phyloP scores from a whole-genome alignment of 371 early-diverging fungal species.

The Choanephora cucurbitarum region DNA sequence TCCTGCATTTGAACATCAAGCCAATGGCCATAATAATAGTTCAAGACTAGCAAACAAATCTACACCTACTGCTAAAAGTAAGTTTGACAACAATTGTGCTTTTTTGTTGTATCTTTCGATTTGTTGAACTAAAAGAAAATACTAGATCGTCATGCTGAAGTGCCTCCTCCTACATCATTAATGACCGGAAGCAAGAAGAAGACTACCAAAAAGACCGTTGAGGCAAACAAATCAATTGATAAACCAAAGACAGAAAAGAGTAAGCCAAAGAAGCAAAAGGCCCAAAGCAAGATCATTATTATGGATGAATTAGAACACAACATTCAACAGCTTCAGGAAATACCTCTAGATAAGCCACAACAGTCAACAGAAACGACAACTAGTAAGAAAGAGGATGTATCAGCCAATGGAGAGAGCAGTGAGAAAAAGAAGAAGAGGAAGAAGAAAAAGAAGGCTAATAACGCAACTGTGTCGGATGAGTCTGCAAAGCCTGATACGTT shows the following conservation, averaged over 20 bases:
- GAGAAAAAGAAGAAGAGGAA: neutral
- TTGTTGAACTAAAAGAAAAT: neutral
- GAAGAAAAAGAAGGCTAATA: neutral
- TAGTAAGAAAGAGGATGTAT: neutral
- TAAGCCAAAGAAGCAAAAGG: slow-evolving; percentile 1
- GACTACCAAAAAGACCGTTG: neutral
- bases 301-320: neutral
- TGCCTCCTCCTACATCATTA: slow-evolving; percentile 18
- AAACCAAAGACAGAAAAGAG: neutral
- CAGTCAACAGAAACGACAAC: neutral
- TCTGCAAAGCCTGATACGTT: no score
- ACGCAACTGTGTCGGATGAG: neutral
- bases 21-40: neutral
- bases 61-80: slow-evolving; percentile 16
- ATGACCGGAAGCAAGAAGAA: slow-evolving; percentile 4
- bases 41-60: slow-evolving; percentile 9
- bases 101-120: no score
- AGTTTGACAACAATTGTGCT: neutral
- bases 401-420: neutral
- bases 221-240: neutral
- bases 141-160: slow-evolving; percentile 22
- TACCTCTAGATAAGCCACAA: no score
- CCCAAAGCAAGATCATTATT: neutral
- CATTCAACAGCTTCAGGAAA: no score
- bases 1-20: neutral